Base-by-base conservation (phyloP, 768 basidiomycete species). In the Trametes cubensis region DNA sequence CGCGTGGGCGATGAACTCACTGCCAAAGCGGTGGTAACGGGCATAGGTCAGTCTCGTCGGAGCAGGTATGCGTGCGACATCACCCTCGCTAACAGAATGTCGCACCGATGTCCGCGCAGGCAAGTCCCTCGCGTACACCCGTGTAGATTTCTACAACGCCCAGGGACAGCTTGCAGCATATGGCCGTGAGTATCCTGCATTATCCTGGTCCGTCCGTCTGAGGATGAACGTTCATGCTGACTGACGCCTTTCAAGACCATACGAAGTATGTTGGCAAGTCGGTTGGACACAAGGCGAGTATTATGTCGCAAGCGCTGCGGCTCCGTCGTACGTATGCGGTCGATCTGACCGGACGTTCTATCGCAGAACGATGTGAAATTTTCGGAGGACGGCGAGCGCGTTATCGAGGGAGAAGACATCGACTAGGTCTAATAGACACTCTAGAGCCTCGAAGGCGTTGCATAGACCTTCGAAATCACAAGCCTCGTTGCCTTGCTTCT, bases 211-310 rank as follows among this genome's bases (percentile, higher is more conserved):
- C n/a, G 11, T 46, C 49, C 28, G 26, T 21, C 21, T 38, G n/a
- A 56, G 41, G 60, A 34, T 65, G n/a, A 44, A 38, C 48, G 18
- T 18, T 14, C 49, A 8, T n/a, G 48, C 41, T n/a, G 10, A 59
- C 23, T 49, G 25, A 44, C 41, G 63, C 39, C 57, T 53, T 23
- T 51, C 1, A 61, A 94, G 92, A 87, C 62, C 92, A 94, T 68
- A 94, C 92, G 8, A 94, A 94, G 72, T 94, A 91, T 65, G 77
- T 94, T 59, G 91, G 90, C 15, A 90, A 83, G 71, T 90, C 89
- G 11, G 71, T 73, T 2, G 77, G 76, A 10, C 78, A 80, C 52
- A 67, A 75, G 62, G 81, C 83, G 60, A 56, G 73, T 58, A 11
- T 30, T 38, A 34, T 34, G 17, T 48, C 26, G 26, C 11, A 23